Evolutionary conservation across 352 stramenopile genomes (phyloP), one percentile per base, ranked within the genome.

Genomic region (Pythium coloratum): DNA sequence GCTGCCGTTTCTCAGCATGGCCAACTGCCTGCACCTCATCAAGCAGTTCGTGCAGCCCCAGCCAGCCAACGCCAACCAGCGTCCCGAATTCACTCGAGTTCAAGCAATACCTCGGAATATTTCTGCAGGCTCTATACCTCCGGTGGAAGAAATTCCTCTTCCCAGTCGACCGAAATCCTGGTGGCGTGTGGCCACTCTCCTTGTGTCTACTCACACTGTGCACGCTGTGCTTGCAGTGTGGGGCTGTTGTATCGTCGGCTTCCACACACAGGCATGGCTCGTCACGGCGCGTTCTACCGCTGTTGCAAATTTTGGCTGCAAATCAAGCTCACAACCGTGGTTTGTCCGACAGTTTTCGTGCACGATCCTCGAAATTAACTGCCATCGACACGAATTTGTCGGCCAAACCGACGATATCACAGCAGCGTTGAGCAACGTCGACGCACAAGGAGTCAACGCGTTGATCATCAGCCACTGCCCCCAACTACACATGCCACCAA

Each of bases 361-460:
- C 42, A 69, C 64, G 12, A 49, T 75, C 1, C 55, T 75, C 3
- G 68, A 71, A 42, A 71, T 75, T 59, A 75, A 75, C 59, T 75
- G 68, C 59, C 47, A 71, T 40, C 63, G 62, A 14, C 62, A 53
- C 10, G 63, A 49, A 9, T 53, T 71, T 36, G 44, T 10, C 13
- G 68, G 68, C 2, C 1, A 28, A 0, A 20, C 24, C 0, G 14
- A 57, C 13, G 68, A 75, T 47, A 67, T 75, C 26, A 54, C 34
- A 5, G 42, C 40, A 0, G 56, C 50, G 16, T 36, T 75, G 12
- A 20, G 16, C 3, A 34, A 46, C 2, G 53, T 75, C 5, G 47
- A 71, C 16, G 1, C 68, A 1, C 13, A 24, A 2, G 58, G 58
- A 0, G 13, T 75, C 4, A 16, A 10, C 2, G 53, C 44, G 2